Evolutionary conservation across 768 basidiomycete genomes (phyloP).

Genomic region (Cystobasidium tubakii): DNA sequence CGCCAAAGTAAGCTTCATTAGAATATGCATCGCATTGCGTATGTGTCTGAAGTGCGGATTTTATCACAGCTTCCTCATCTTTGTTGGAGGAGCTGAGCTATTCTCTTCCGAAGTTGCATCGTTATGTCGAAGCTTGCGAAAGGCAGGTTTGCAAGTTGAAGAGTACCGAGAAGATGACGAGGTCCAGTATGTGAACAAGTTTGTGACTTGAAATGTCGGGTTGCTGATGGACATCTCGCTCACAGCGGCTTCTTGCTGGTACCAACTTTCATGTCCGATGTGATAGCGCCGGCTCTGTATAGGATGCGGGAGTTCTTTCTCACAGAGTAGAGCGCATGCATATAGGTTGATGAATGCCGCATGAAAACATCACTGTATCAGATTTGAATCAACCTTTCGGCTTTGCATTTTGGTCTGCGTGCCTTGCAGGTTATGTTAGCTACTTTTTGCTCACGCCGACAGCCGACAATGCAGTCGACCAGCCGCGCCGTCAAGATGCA

Average conservation of each 20-base stretch:
- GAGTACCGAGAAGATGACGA: conserved; percentile 33
- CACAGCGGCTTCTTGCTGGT: conserved; percentile 34
- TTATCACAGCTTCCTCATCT: conserved; percentile 37
- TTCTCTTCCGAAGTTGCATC: conserved; percentile 36
- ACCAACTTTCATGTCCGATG: conserved; percentile 16
- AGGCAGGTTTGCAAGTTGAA: conserved; percentile 23
- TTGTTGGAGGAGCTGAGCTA: conserved; percentile 39
- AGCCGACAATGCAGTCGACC: not conserved
- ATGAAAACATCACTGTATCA: no score
- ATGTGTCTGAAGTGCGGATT: not conserved
- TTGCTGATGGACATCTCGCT: not conserved
- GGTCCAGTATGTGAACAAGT: conserved; percentile 8
- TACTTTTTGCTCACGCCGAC: not conserved
- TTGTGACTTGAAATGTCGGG: no score
- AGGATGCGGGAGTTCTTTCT: conserved; percentile 11
- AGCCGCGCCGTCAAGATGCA: not conserved
- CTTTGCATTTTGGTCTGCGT: no score
- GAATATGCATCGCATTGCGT: not conserved
- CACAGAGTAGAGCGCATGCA: not conserved
- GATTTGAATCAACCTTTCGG: no score
- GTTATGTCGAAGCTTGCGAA: conserved; percentile 32
- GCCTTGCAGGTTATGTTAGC: no score
- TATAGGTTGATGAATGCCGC: not conserved
- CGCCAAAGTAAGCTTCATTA: not conserved
- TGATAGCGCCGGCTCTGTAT: conserved; percentile 10